Conservation (phyloP, 345 rosid genomes). For the Boechera divaricarpa region DNA sequence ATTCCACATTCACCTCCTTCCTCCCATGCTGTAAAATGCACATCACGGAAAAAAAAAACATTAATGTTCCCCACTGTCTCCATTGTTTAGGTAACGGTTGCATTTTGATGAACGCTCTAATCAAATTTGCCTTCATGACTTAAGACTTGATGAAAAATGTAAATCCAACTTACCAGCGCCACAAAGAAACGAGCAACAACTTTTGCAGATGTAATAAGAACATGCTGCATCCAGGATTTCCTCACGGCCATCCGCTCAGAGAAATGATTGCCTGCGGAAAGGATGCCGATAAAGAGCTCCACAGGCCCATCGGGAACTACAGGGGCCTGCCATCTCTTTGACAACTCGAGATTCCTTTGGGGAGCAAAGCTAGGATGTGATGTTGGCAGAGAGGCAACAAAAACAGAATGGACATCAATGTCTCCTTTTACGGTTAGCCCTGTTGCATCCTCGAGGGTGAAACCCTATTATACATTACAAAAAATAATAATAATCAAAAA, state of each 20-base stretch:
- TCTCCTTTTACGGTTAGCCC: conserved; percentile 82
- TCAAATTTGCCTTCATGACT: conserved; percentile 1
- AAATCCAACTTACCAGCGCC: conserved; percentile 63
- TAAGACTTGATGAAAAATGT: background rate
- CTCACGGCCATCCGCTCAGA: conserved; percentile 96
- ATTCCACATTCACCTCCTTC: conserved; percentile 85
- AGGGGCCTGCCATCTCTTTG: conserved; percentile 83
- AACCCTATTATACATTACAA: conserved; percentile 58
- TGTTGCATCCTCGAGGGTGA: conserved; percentile 95
- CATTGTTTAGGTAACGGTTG: background rate
- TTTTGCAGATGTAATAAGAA: conserved; percentile 74
- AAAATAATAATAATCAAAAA: background rate
- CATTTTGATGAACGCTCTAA: background rate
- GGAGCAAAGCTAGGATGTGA: conserved; percentile 88
- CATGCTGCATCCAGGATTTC: conserved; percentile 95
- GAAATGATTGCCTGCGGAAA: conserved; percentile 95
- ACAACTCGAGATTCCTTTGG: conserved; percentile 80
- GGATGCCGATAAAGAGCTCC: conserved; percentile 85
- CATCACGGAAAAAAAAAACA: background rate
- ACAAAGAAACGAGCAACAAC: conserved; percentile 97
- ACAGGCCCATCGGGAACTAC: conserved; percentile 60
- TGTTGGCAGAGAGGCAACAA: conserved; percentile 85
- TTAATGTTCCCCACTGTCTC: background rate
- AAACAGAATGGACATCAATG: conserved; percentile 75
- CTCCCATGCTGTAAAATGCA: conserved; percentile 68